These are phyloP conservation scores for Tolypocladium sp. DNA, from an alignment of 2,329 filamentous ascomycete genomes.

Conservation along the genomic window DNA sequence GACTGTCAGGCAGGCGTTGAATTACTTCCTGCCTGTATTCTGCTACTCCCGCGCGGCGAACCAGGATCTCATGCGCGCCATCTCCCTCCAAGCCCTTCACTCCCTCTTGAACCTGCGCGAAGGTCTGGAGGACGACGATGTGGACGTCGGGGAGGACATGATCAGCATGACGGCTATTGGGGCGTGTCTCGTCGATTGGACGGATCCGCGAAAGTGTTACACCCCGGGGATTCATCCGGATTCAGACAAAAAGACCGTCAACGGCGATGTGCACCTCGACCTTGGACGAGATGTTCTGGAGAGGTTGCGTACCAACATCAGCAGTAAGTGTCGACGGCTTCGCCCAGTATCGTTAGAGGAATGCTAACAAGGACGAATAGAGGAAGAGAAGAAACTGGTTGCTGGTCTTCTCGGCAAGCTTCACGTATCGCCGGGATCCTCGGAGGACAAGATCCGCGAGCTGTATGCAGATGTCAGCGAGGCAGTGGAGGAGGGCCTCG, in stretches of 20 bases:
- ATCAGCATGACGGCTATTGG: slow-evolving; percentile 70
- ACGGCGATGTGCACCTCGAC: slow-evolving; percentile 71
- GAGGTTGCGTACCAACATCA: slow-evolving; percentile 55
- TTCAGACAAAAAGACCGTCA: slow-evolving; percentile 53
- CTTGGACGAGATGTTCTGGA: slow-evolving; percentile 72
- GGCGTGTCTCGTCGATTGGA: slow-evolving; percentile 86
- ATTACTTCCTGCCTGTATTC: slow-evolving; percentile 92
- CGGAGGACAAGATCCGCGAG: slow-evolving; percentile 46
- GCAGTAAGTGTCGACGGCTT: slow-evolving; percentile 43
- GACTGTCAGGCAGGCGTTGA: slow-evolving; percentile 73
- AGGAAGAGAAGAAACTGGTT: slow-evolving; percentile 79
- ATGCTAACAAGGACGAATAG: slow-evolving; percentile 27
- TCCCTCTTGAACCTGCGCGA: slow-evolving; percentile 66
- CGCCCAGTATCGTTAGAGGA: background rate
- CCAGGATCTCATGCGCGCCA: slow-evolving; percentile 67
- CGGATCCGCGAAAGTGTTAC: slow-evolving; percentile 75
- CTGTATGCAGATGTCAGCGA: slow-evolving; percentile 49
- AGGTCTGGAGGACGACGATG: slow-evolving; percentile 64
- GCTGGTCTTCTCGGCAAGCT: slow-evolving; percentile 75
- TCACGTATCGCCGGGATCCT: slow-evolving; percentile 61
- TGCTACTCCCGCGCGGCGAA: slow-evolving; percentile 79
- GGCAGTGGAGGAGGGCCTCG: slow-evolving; percentile 53
- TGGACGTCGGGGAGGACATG: slow-evolving; percentile 68
- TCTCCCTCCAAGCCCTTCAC: slow-evolving; percentile 67
- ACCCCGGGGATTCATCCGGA: slow-evolving; percentile 40